Evolutionary conservation across 106 monocot genomes (phyloP).

Genomic region (Agapanthus africanus): DNA sequence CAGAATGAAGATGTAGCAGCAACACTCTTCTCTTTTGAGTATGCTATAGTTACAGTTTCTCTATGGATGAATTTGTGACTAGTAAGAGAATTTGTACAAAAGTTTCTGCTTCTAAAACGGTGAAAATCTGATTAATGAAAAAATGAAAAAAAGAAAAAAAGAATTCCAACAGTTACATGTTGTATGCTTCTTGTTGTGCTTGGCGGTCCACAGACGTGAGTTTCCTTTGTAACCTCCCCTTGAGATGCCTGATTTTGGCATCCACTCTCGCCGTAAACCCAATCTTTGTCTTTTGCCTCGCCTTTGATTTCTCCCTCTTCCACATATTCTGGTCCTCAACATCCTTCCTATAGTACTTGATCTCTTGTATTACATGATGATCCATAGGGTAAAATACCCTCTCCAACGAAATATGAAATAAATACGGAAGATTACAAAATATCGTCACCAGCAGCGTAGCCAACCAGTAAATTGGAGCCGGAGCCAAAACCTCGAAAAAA

Average conservation of each 20-base stretch:
- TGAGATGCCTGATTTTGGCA: slow-evolving; percentile 45
- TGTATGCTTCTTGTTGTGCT: too few species aligned
- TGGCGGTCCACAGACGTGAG: too few species aligned
- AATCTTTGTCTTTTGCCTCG: slow-evolving; percentile 38
- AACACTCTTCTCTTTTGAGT: too few species aligned
- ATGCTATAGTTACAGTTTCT: too few species aligned
- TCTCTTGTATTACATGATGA: slow-evolving; percentile 66
- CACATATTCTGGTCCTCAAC: slow-evolving; percentile 44
- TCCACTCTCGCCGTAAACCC: slow-evolving; percentile 49
- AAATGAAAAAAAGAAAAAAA: too few species aligned
- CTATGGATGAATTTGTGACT: too few species aligned
- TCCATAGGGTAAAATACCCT: slow-evolving; percentile 33
- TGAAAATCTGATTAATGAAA: too few species aligned
- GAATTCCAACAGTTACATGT: too few species aligned
- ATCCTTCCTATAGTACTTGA: slow-evolving; percentile 45
- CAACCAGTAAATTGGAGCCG: slow-evolving; percentile 44
- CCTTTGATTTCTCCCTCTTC: slow-evolving; percentile 41
- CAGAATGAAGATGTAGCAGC: too few species aligned
- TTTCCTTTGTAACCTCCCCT: slow-evolving; percentile 32
- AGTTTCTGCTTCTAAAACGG: neutral
- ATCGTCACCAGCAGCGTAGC: slow-evolving; percentile 31
- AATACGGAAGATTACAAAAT: slow-evolving; percentile 42
- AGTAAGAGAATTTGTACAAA: neutral
- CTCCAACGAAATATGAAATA: slow-evolving; percentile 30
- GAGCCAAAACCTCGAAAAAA: slow-evolving; percentile 36